Evolutionary conservation across 768 basidiomycete genomes (phyloP), one percentile per base, ranked within the genome.

Genomic region (Chlorophyllum brunneum): DNA sequence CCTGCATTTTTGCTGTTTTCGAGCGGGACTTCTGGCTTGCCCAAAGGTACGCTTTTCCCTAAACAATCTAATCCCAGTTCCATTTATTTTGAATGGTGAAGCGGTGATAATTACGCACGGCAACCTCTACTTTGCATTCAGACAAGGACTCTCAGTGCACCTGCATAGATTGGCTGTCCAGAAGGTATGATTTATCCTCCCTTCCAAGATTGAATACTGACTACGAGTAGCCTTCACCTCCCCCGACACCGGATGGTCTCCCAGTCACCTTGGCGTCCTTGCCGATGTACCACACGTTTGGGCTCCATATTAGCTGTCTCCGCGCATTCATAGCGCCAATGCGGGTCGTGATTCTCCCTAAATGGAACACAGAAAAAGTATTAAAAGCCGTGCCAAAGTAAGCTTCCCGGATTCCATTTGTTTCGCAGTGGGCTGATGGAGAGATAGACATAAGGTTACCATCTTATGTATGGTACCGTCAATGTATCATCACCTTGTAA

Each of bases 101-200:
- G 86, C 78, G 4, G 81, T 87, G n/a, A 84, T 81, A 82, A 77
- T 85, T 18, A 78, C 84, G 1, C 85, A 87, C 57, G 78, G 79
- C 40, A 87, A 86, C 61, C 44, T 85, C 18, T 63, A 76, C 20
- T 70, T 63, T 49, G 72, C 78, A 0, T 11, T 81, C 0, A 37
- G 46, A 1, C 78, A 85, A 60, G 30, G 56, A 0, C 51, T 67
- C 0, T 62, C 74, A 2, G 9, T 72, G 2, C 18, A n/a, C 2
- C 54, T 64, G 26, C 71, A 65, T 16, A 34, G 50, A 0, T 48
- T 61, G 8, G 68, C 74, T 38, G 13, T 72, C 3, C 16, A 10
- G 1, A 53, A 63, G 30, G 72, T 65, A 74, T 37, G 67, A 74
- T 1, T 6, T 37, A 9, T 33, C 11, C 11, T 23, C 26, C 27